Base-by-base conservation (phyloP, 495 filamentous ascomycete genomes). In the Penicillium egyptiacum region DNA sequence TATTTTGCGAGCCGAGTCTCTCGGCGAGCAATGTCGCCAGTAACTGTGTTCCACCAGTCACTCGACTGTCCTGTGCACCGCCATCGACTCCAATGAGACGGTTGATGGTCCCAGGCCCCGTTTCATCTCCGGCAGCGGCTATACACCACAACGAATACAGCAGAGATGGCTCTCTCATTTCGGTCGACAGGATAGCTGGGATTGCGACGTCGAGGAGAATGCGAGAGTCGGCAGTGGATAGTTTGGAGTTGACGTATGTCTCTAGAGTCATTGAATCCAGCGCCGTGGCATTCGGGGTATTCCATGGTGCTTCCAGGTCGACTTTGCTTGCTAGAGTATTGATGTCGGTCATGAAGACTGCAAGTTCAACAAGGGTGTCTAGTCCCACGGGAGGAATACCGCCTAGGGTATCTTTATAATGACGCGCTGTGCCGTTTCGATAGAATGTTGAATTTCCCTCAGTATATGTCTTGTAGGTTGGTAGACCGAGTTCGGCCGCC, bases 101-200 rank as follows among this genome's bases (percentile, higher is more conserved):
- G 11, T 64, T 52, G 28, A 68, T 19, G 5, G 50, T 61, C 8
- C 65, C 65, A 19, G 47, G 51, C 3, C 35, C 25, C 0, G 57
- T 59, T 20, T 47, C 51, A 39, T 68, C 63, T 19, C 65, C 63
- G 0, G 63, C 60, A 4, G 56, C 60, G 4, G 65, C 65, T 17
- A 66, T 64, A 39, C 58, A 61, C 23, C 55, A 45, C 14, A 66
- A 37, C 16, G 55, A 53, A 22, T 61, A 68, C 11, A 68, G 54
- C 5, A 68, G 43, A 17, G 59, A 63, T 0, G 57, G 51, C n/a
- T 68, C 65, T 22, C 22, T 40, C 23, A 49, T 11, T 30, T 63
- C 58, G 19, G 63, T 55, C 0, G 61, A 57, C 1, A 60, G 46
- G 20, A 64, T 50, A 2, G 53, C 49, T 17, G 53, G 17, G 12